Base-by-base conservation (phyloP, 805 yeast genomes). In the Wilhelminamyces savonicus region DNA sequence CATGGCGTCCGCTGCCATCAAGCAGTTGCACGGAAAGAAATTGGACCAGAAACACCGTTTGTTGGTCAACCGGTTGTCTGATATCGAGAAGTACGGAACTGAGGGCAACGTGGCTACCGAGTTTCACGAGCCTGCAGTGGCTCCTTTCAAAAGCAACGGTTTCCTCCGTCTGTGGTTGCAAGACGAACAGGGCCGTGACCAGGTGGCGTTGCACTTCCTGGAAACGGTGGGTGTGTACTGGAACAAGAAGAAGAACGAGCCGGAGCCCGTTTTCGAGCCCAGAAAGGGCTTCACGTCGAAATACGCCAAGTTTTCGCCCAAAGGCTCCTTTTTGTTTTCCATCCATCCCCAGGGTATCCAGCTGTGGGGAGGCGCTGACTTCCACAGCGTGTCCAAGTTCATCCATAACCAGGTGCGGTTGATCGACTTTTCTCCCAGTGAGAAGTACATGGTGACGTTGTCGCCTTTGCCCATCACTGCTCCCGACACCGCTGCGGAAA, bases 291-390 rank as follows among this genome's bases (percentile, higher is more conserved):
- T 94, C 83, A 87, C 97, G 34, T 78, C 86, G 36, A 79, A 85
- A 39, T 87, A 80, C 46, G 83, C 86, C 47, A 78, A 79, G 54
- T 90, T 87, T 67, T 86, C 97, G 28, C 95, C 97, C 52, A 78
- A 78, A 61, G 99, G 99, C 58, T 78, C 90, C 9, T 88, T 77
- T 52, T 60, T 90, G 41, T 76, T 84, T 46, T 80, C 97, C 1
- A 71, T 87, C 46, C 97, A 90, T 61, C 86, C 86, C 29, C 94
- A 85, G 61, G 97, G 97, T 69, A 78, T 87, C 34, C 94, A 86
- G 56, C 74, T 90, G 16, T 92, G 97, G 94, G 98, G 97, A 53
- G 97, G 97, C 38, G 73, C 74, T 32, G 68, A 74, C 27, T 86
- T 86, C 52, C 76, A 71, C 40, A 72, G 82, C 47, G 66, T 86